These are phyloP conservation scores for Vachellia collinsii DNA, from an alignment of 306 rosid genomes.

Conservation along the genomic window DNA sequence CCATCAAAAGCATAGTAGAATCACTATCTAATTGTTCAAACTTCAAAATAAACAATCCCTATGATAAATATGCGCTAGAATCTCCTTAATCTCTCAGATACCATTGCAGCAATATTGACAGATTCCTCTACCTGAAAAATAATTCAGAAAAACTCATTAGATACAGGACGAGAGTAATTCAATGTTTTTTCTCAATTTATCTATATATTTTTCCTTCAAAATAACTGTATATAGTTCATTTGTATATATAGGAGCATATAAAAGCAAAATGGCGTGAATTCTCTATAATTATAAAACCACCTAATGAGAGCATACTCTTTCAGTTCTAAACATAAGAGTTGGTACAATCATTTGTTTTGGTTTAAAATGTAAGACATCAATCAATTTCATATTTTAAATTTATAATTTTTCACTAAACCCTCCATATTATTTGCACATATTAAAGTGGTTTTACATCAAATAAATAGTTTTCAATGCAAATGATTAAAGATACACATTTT, in stretches of 20 bases:
- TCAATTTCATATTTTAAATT: no score
- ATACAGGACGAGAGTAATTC: neutral
- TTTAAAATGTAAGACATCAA: no score
- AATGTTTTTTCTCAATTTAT: neutral
- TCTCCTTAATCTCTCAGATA: conserved; percentile 56
- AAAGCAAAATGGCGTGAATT: neutral
- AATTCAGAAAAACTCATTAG: neutral
- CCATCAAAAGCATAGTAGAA: no score
- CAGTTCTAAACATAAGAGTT: neutral
- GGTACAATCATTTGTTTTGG: no score
- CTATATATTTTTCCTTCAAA: neutral
- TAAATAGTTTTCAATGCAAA: no score
- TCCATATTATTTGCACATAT: no score
- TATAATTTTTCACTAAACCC: no score
- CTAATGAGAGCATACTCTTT: neutral
- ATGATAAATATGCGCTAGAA: conserved; percentile 23
- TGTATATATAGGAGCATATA: neutral
- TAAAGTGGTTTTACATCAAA: no score
- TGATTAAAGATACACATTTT: no score
- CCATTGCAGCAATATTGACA: conserved; percentile 43
- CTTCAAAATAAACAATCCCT: neutral
- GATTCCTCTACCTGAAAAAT: conserved; percentile 51
- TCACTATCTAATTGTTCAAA: neutral
- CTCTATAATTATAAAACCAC: neutral
- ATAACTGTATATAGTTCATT: neutral